These are phyloP conservation scores for Clitocybe nebularis DNA, from an alignment of 1,284 basidiomycete genomes.

Conservation along the genomic window DNA sequence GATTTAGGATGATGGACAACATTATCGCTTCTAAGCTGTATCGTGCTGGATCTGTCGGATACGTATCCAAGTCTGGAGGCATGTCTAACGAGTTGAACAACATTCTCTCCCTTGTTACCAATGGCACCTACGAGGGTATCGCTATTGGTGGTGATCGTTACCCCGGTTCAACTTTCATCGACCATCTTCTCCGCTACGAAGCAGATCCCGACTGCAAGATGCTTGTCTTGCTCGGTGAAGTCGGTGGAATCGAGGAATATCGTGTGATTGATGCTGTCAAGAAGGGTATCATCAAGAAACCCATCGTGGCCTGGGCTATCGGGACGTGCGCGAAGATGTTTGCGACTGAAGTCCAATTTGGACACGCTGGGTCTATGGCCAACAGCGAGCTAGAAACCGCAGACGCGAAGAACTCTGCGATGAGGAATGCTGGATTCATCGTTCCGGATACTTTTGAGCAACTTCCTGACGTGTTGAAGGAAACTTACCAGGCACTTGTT, in stretches of 20 bases:
- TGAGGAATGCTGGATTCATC: constrained; percentile 94
- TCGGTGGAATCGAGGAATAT: constrained; percentile 99
- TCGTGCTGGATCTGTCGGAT: constrained; percentile 95
- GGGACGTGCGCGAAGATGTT: constrained; percentile 99
- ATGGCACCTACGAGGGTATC: constrained; percentile 99
- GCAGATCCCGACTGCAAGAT: constrained; percentile 97
- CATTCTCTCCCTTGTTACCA: constrained; percentile 95
- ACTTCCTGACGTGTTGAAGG: constrained; percentile 80
- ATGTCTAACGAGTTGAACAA: constrained; percentile 99
- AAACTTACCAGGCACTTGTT: constrained; percentile 86
- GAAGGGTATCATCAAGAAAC: constrained; percentile 92
- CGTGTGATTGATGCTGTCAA: constrained; percentile 98
- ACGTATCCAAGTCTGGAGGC: constrained; percentile 99
- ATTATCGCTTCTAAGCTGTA: constrained; percentile 99
- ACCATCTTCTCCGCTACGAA: constrained; percentile 97
- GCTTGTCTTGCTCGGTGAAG: constrained; percentile 97
- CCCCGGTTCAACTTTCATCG: constrained; percentile 98
- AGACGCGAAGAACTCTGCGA: constrained; percentile 94
- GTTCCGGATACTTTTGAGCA: constrained; percentile 99
- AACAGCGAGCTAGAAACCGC: constrained; percentile 98
- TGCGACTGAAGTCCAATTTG: constrained; percentile 98
- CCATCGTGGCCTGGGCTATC: constrained; percentile 99
- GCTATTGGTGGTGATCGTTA: constrained; percentile 99
- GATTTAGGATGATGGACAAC: constrained; percentile 96
- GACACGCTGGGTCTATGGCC: constrained; percentile 97